phyloP scores from a whole-genome alignment of 495 filamentous ascomycete genomes.

The Penicillium flavigenum region DNA sequence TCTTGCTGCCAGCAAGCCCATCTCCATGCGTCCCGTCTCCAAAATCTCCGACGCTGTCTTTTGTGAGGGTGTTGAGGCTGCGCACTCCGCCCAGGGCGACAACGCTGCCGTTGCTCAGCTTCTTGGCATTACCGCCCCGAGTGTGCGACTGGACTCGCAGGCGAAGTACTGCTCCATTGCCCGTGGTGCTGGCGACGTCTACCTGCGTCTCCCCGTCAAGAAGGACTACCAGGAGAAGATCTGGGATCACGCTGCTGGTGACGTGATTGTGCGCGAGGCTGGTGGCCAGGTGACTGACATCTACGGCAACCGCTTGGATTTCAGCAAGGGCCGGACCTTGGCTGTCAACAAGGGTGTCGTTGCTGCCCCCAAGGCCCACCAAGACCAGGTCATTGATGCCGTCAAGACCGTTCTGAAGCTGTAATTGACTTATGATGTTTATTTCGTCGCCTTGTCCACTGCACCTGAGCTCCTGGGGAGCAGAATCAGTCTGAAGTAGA shows the following conservation, averaged over 20 bases:
- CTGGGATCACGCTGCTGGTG: slow-evolving; percentile 98
- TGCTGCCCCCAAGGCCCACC: slow-evolving; percentile 73
- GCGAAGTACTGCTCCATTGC: slow-evolving; percentile 97
- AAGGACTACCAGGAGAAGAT: slow-evolving; percentile 97
- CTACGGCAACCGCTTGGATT: slow-evolving; percentile 76
- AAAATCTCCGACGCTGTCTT: slow-evolving; percentile 79
- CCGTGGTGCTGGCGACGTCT: slow-evolving; percentile 92
- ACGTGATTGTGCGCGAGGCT: slow-evolving; percentile 90
- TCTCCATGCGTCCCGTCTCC: slow-evolving; percentile 73
- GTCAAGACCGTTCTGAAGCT: slow-evolving; percentile 75
- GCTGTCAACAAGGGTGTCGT: slow-evolving; percentile 89
- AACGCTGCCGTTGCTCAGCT: slow-evolving; percentile 78
- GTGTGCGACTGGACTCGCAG: slow-evolving; percentile 94
- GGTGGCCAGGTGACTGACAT: slow-evolving; percentile 90
- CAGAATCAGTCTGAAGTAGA: slow-evolving; percentile 25
- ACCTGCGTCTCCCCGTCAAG: slow-evolving; percentile 79
- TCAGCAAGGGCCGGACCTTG: slow-evolving; percentile 81
- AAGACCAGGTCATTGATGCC: slow-evolving; percentile 72
- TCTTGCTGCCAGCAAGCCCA: slow-evolving; percentile 59
- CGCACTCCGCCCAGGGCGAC: slow-evolving; percentile 84
- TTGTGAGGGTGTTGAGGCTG: slow-evolving; percentile 92
- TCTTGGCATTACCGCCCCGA: slow-evolving; percentile 79
- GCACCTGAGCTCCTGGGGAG: slow-evolving; percentile 16
- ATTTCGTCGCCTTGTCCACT: slow-evolving; percentile 6
- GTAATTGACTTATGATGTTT: slow-evolving; percentile 33